phyloP scores from a whole-genome alignment of 306 rosid genomes.

The Crotalaria pallida region DNA sequence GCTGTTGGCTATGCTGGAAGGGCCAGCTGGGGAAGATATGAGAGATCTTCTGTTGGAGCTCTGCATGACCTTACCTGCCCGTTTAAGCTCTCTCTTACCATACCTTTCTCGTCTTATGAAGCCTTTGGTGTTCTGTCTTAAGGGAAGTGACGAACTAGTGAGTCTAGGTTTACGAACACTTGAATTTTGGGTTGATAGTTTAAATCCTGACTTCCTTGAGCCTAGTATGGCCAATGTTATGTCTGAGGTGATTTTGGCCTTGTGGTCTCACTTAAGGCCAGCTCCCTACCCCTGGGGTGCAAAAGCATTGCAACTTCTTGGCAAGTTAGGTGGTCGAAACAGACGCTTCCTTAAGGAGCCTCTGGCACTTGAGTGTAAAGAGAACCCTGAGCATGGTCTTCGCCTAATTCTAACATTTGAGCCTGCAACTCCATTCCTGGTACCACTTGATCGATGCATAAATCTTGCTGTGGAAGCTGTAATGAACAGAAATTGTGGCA shows the following conservation, averaged over 20 bases:
- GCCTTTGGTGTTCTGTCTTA: constrained; percentile 90
- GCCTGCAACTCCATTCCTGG: constrained; percentile 98
- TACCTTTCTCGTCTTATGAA: constrained; percentile 93
- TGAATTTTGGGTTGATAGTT: constrained; percentile 97
- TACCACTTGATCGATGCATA: constrained; percentile 96
- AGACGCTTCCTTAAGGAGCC: constrained; percentile 98
- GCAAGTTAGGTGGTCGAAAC: constrained; percentile 97
- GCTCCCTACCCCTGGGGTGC: constrained; percentile 92
- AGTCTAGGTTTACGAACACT: constrained; percentile 91
- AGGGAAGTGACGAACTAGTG: constrained; percentile 89
- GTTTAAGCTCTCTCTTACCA: constrained; percentile 88
- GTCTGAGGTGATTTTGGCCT: constrained; percentile 87
- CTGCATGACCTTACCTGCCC: constrained; percentile 97
- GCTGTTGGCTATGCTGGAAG: constrained; percentile 92
- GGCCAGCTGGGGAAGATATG: constrained; percentile 97
- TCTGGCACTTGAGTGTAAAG: constrained; percentile 92
- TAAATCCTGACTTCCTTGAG: constrained; percentile 97
- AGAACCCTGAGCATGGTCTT: constrained; percentile 95
- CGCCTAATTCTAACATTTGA: constrained; percentile 96
- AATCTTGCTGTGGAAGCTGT: constrained; percentile 94
- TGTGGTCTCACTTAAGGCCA: constrained; percentile 97
- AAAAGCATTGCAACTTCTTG: constrained; percentile 95
- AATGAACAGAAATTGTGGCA: constrained; percentile 60
- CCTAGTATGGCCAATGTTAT: constrained; percentile 96
- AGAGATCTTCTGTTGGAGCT: constrained; percentile 87